Conservation (phyloP, 2,329 filamentous ascomycete genomes). For the Colletotrichum sp. region DNA sequence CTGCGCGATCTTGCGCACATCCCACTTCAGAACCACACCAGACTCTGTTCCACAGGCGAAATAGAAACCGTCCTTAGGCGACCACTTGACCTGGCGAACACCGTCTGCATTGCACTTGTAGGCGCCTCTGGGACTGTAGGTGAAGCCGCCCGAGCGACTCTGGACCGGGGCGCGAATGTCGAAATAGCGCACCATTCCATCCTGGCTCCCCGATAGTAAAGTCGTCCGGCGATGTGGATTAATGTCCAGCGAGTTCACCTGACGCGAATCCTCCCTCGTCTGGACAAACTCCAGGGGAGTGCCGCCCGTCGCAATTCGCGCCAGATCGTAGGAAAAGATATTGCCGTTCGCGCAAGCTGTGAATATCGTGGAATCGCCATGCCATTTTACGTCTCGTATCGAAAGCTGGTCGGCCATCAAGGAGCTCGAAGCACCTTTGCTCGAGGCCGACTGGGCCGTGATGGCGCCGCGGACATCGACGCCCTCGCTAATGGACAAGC, state of each 20-base stretch:
- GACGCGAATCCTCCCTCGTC: slow-evolving; percentile 65
- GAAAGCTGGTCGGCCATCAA: slow-evolving; percentile 60
- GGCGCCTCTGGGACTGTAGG: slow-evolving; percentile 46
- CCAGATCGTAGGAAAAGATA: slow-evolving; percentile 68
- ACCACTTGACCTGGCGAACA: slow-evolving; percentile 70
- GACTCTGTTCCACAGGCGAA: slow-evolving; percentile 70
- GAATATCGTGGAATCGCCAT: slow-evolving; percentile 59
- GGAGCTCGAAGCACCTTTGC: slow-evolving; percentile 42
- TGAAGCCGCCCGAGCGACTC: slow-evolving; percentile 53
- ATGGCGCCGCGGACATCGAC: slow-evolving; percentile 64
- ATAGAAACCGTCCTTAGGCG: slow-evolving; percentile 63
- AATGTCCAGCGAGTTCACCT: slow-evolving; percentile 68
- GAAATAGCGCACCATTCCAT: slow-evolving; percentile 66
- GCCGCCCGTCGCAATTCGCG: slow-evolving; percentile 48
- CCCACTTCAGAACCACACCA: slow-evolving; percentile 68
- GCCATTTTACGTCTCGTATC: slow-evolving; percentile 68
- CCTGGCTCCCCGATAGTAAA: slow-evolving; percentile 67
- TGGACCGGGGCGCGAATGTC: slow-evolving; percentile 57
- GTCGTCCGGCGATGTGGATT: slow-evolving; percentile 64
- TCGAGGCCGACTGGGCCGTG: slow-evolving; percentile 49
- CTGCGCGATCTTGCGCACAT: slow-evolving; percentile 58
- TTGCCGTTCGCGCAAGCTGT: slow-evolving; percentile 69
- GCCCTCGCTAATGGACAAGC: slow-evolving; percentile 57
- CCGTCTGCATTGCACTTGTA: slow-evolving; percentile 59
- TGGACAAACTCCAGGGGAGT: slow-evolving; percentile 60